Base-by-base conservation (phyloP, 257 asterid genomes). In the Solanum etuberosum region DNA sequence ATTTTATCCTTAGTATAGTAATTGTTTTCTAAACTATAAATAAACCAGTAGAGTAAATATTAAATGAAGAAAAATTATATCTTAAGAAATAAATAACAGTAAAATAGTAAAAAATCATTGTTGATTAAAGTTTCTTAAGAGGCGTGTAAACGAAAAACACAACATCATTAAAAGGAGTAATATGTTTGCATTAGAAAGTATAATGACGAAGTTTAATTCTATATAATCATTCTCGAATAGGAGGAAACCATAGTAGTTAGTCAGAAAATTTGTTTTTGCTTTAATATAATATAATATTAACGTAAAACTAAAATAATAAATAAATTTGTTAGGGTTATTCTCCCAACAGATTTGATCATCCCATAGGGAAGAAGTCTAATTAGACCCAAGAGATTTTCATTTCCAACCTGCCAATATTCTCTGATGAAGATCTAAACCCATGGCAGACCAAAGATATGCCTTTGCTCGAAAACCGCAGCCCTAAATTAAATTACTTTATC, bases 391-490 rank as follows among this genome's bases (percentile, higher is more conserved):
- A 25, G 63, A 80, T 46, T 80, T 27, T 80, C 68, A 16, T 46
- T 80, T 46, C 85, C 85, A 80, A 80, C 20, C 76, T 76, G 67
- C 37, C 12, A 42, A 61, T 46, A 85, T 85, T 85, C 83, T 81
- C 76, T 80, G 83, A 65, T 34, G 57, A 54, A 77, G 83, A 88
- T 74, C 83, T 67, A 73, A 29, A 80, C 40, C 86, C 72, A 27
- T 88, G 86, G 67, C 88, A 77, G 86, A 84, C 65, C 25, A 68
- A 83, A 88, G 86, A 77, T 86, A 85, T 88, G 63, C 84, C 84
- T 46, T 59, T 65, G 85, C 83, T 85, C 76, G 90, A 88, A 67
- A 85, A 88, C 63, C 65, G 34, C 74, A 34, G 37, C 21, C 74
- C 76, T 48, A 80, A 77, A 40, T 29, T 13, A 77, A 80, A 21